Evolutionary conservation across 2,329 filamentous ascomycete species (phyloP), one percentile per base, ranked within the genome.

Genomic region (Aureobasidium sp.): DNA sequence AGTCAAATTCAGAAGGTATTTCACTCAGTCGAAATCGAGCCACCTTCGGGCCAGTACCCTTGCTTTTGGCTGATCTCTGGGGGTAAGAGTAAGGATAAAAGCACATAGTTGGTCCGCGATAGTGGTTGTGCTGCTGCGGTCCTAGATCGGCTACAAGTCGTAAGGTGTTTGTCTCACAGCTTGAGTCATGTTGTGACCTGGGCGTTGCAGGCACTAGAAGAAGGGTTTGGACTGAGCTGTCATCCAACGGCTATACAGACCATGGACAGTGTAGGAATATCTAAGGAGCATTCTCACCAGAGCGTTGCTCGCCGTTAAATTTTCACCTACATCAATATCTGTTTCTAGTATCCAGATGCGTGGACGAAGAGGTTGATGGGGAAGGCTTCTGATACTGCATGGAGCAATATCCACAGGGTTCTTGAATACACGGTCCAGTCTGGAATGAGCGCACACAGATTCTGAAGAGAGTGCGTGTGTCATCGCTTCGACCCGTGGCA

Each of bases 21-120:
- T 29, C n/a, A 42, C 25, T 58, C 11, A n/a, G 42, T 48, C 29
- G 6, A n/a, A 25, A 20, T n/a, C n/a, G n/a, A 36, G 56, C 56
- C 45, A 31, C 58, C 45, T 23, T 50, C 18, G 5, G 59, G 59
- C 33, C 59, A 36, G 45, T 16, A 47, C 59, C 50, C 42, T 50
- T 40, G n/a, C 58, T 40, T 61, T 61, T 53, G 47, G 59, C 33
- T 27, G 59, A 51, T 62, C 47, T 53, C 59, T 53, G 45, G 47
- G 33, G 59, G 59, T 47, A 62, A 33, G 20, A n/a, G 13, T 7
- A 25, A 31, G 29, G 38, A 33, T 20, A 61, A 53, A 20, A 18
- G 47, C 23, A 31, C 16, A 53, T 62, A 53, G 25, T 48, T 53
- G 13, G 20, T 18, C 27, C 13, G 33, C 36, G 47, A 51, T 51